Conservation (phyloP, 495 filamentous ascomycete species). For the Xylaria bambusicola region DNA sequence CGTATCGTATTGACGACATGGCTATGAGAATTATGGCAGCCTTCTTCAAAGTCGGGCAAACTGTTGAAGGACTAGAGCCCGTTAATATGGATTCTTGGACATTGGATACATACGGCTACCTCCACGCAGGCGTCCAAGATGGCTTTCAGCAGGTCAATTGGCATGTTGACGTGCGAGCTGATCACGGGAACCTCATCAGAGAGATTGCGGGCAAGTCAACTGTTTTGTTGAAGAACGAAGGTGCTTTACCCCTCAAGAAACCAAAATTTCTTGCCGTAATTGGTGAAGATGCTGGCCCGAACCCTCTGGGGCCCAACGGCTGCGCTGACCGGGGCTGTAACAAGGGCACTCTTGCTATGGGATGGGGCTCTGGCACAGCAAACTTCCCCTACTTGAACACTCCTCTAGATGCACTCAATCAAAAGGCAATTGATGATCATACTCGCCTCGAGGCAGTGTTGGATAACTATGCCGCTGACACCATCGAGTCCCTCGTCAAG, state of each 20-base stretch:
- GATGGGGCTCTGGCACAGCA: constrained; percentile 87
- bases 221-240: constrained; percentile 87
- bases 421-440: constrained; percentile 62
- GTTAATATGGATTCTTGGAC: constrained; percentile 93
- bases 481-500: constrained; percentile 61
- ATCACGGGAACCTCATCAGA: constrained; percentile 73
- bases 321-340: constrained; percentile 83
- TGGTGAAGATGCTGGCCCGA: constrained; percentile 81
- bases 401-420: constrained; percentile 82
- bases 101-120: constrained; percentile 67
- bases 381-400: constrained; percentile 92
- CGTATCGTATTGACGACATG: constrained; percentile 94
- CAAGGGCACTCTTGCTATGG: constrained; percentile 87
- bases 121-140: constrained; percentile 61
- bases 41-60: constrained; percentile 85
- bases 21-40: constrained; percentile 89
- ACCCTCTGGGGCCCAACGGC: constrained; percentile 78
- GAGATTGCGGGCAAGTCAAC: constrained; percentile 74
- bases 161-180: constrained; percentile 78
- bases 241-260: constrained; percentile 72
- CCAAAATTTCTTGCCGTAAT: constrained; percentile 80
- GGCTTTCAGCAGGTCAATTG: constrained; percentile 73
- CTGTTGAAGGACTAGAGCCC: constrained; percentile 55
- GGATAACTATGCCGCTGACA: constrained; percentile 64
- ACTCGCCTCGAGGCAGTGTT: constrained; percentile 72